A percentile compares a stretch with the other conserved stretches of the same genome.
These are phyloP conservation scores for Astrothelium macrocarpum DNA, from an alignment of 495 filamentous ascomycete genomes.

Conservation along the genomic window DNA sequence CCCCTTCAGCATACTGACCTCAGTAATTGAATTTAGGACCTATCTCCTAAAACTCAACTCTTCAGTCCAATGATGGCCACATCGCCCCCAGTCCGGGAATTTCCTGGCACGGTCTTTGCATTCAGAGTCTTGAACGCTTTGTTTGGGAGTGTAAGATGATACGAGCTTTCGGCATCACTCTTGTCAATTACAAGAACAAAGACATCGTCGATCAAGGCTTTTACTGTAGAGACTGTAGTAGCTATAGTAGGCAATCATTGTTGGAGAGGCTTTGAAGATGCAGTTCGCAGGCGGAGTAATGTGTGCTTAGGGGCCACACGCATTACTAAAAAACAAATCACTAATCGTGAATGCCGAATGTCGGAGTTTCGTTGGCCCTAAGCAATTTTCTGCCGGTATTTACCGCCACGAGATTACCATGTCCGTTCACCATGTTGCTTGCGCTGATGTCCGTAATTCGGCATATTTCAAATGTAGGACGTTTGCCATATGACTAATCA, in stretches of 20 bases:
- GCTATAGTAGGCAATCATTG: slow-evolving; percentile 28
- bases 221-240: slow-evolving; percentile 60
- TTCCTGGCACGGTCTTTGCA: slow-evolving; percentile 67
- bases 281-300: background rate
- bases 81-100: slow-evolving; percentile 70
- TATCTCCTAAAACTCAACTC: slow-evolving; percentile 14
- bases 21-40: background rate
- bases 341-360: background rate
- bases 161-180: slow-evolving; percentile 48
- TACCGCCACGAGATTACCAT: background rate
- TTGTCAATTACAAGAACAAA: slow-evolving; percentile 79
- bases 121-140: slow-evolving; percentile 52
- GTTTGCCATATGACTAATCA: no score
- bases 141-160: slow-evolving; percentile 63
- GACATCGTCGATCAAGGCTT: slow-evolving; percentile 64
- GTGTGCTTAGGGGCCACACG: background rate
- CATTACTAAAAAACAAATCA: background rate
- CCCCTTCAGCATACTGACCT: background rate
- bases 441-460: background rate
- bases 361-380: background rate
- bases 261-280: slow-evolving; percentile 19
- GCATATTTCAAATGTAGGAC: no score
- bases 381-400: background rate
- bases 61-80: slow-evolving; percentile 82
- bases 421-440: background rate